Conservation (phyloP, 805 yeast species). For the Candida sanyiensis region DNA sequence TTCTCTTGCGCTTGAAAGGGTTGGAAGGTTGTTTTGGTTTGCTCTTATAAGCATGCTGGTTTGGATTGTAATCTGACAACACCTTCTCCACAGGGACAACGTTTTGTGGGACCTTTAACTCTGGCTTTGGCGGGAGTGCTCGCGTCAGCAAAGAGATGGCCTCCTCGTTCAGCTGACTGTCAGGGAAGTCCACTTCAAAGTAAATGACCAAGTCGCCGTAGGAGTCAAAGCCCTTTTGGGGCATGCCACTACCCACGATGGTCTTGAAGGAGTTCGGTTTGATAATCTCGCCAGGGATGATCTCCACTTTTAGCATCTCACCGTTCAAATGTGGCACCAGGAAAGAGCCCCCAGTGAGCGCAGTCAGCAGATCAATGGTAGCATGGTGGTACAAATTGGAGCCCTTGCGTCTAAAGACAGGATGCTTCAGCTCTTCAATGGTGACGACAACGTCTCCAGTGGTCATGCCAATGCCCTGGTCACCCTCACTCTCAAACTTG, state of each 20-base stretch:
- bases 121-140: slow-evolving; percentile 71
- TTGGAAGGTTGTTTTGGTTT: not conserved
- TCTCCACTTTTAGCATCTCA: slow-evolving; percentile 32
- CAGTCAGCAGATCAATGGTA: slow-evolving; percentile 46
- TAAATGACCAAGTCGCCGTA: slow-evolving; percentile 54
- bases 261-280: slow-evolving; percentile 43
- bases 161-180: slow-evolving; percentile 61
- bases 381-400: slow-evolving; percentile 40
- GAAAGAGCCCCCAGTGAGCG: slow-evolving; percentile 50
- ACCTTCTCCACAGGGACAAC: slow-evolving; percentile 52
- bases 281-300: slow-evolving; percentile 47
- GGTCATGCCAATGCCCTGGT: slow-evolving; percentile 50
- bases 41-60: slow-evolving; percentile 2
- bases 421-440: slow-evolving; percentile 34
- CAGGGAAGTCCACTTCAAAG: slow-evolving; percentile 56
- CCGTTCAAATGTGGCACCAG: slow-evolving; percentile 35
- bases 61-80: slow-evolving; percentile 14
- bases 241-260: slow-evolving; percentile 57
- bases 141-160: slow-evolving; percentile 61
- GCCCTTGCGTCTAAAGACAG: slow-evolving; percentile 36
- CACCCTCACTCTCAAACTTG: slow-evolving; percentile 55
- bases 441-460: slow-evolving; percentile 68
- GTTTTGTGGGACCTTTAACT: slow-evolving; percentile 54
- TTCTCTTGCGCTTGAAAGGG: slow-evolving; percentile 7
- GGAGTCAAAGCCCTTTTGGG: slow-evolving; percentile 26